Conservation (phyloP, 306 rosid species). For the Hylodesmum podocarpum region DNA sequence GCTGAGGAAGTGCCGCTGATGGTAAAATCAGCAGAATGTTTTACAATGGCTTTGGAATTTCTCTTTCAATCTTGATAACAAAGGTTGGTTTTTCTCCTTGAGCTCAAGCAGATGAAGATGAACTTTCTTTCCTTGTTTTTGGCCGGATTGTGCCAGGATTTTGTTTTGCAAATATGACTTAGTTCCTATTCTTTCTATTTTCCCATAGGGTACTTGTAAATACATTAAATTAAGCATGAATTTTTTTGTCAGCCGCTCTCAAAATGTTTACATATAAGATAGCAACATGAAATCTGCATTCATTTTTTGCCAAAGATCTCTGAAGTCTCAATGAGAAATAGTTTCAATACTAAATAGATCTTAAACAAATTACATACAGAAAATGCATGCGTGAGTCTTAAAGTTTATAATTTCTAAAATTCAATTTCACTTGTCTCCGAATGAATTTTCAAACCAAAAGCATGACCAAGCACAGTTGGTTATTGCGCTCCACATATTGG, state of each 20-base stretch:
- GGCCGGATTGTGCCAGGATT: constrained; percentile 30
- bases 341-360: too few species aligned
- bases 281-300: not conserved
- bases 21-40: constrained; percentile 11
- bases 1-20: constrained; percentile 32
- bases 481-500: too few species aligned
- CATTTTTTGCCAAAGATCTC: too few species aligned
- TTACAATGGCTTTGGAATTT: not conserved
- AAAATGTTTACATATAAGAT: not conserved
- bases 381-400: too few species aligned
- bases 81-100: constrained; percentile 38
- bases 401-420: too few species aligned
- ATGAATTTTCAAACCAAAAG: too few species aligned
- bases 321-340: too few species aligned
- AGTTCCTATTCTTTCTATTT: constrained; percentile 37
- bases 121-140: constrained; percentile 42
- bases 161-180: constrained; percentile 39
- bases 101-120: constrained; percentile 27
- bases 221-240: not conserved
- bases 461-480: too few species aligned
- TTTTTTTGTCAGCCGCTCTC: not conserved
- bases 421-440: too few species aligned
- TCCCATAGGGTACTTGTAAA: constrained; percentile 18
- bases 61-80: constrained; percentile 21
- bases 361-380: too few species aligned